These are phyloP conservation scores for Podaxis sp. DNA, from an alignment of 768 basidiomycete genomes.

Conservation along the genomic window DNA sequence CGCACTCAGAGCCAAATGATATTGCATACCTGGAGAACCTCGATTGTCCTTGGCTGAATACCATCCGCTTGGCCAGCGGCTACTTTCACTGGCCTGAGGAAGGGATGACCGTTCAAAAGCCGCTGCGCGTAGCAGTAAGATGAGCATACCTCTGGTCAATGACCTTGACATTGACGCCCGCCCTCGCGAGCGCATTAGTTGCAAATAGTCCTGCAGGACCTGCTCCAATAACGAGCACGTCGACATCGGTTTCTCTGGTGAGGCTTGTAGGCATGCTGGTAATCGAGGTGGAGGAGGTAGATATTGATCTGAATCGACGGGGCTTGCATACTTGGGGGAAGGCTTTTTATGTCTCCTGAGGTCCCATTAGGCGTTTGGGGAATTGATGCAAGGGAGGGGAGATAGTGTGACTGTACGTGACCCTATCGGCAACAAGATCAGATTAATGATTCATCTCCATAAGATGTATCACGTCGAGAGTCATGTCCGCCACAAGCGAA, in stretches of 20 bases:
- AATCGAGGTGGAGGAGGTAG: neutral
- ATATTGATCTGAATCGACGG: neutral
- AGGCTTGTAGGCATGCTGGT: constrained; percentile 9
- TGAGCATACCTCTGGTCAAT: constrained; percentile 54
- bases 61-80: constrained; percentile 60
- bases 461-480: neutral
- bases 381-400: neutral
- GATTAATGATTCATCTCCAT: neutral
- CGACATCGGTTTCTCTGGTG: constrained; percentile 41
- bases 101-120: neutral
- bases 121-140: neutral
- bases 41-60: constrained; percentile 54
- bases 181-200: constrained; percentile 56
- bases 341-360: neutral
- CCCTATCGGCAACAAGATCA: neutral
- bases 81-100: constrained; percentile 44
- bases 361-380: neutral
- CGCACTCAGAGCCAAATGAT: neutral
- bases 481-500: neutral
- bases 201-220: constrained; percentile 69
- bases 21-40: constrained; percentile 49
- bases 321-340: neutral
- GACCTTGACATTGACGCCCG: constrained; percentile 59
- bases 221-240: constrained; percentile 64
- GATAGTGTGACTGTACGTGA: neutral